phyloP scores from a whole-genome alignment of 2,329 filamentous ascomycete species.

The Hypoxylon sp. region DNA sequence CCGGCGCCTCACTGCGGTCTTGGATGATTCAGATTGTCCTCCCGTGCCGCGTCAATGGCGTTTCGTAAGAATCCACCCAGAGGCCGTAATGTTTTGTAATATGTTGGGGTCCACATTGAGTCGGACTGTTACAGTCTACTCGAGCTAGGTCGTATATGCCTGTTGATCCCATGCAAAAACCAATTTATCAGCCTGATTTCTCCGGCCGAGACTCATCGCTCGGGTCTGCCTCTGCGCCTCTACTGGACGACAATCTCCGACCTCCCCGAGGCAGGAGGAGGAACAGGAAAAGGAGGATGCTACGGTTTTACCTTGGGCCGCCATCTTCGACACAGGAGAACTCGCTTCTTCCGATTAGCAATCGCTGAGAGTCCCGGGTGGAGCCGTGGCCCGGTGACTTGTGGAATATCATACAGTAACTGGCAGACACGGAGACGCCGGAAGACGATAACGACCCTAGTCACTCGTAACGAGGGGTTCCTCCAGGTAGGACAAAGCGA shows the following conservation, averaged over 20 bases:
- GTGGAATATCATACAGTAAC: conserved; percentile 23
- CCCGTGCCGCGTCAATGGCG: conserved; percentile 27
- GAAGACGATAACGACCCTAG: conserved; percentile 22
- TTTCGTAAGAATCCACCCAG: conserved; percentile 32
- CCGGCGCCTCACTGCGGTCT: conserved; percentile 23
- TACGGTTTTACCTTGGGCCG: neutral
- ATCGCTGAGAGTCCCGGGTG: neutral
- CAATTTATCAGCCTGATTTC: conserved; percentile 35
- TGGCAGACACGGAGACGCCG: conserved; percentile 25
- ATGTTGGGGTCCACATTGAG: conserved; percentile 22
- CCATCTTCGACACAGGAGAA: neutral
- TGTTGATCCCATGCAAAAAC: conserved; percentile 18
- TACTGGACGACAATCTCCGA: conserved; percentile 10
- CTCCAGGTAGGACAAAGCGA: neutral
- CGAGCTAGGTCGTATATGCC: conserved; percentile 15
- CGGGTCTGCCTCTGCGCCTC: conserved; percentile 3
- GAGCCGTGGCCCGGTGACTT: conserved; percentile 7
- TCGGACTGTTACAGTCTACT: conserved; percentile 1
- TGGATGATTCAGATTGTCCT: conserved; percentile 35
- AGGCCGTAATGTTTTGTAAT: conserved; percentile 24
- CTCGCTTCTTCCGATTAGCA: conserved; percentile 9
- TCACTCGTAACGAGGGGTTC: conserved; percentile 15
- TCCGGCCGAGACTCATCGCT: conserved; percentile 24
- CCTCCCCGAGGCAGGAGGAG: conserved; percentile 12
- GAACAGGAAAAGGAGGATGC: no score